Evolutionary conservation across 116 monocot genomes (phyloP).

Genomic region (Phalaenopsis hybrid): DNA sequence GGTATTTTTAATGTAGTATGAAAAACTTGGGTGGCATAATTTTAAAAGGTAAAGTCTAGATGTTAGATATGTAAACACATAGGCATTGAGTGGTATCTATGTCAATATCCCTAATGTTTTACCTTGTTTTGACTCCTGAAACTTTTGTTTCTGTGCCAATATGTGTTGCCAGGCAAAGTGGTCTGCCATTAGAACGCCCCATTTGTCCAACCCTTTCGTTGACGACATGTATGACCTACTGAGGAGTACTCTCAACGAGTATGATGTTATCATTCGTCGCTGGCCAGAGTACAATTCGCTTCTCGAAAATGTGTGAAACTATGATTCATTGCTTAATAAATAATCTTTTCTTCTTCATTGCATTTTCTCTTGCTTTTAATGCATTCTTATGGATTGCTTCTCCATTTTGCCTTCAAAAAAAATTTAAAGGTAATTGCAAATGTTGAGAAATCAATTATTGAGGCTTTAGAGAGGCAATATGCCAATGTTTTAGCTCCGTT

Average conservation of each 20-base stretch:
- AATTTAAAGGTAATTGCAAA: constrained; percentile 48
- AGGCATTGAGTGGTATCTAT: too few relatives aligned
- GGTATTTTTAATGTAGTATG: too few relatives aligned
- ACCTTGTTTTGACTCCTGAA: background rate
- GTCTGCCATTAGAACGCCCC: constrained; percentile 73
- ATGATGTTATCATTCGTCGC: constrained; percentile 80
- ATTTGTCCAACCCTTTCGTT: constrained; percentile 84
- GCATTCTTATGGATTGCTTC: background rate
- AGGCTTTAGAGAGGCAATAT: constrained; percentile 53
- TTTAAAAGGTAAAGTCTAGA: too few relatives aligned
- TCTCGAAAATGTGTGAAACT: constrained; percentile 67
- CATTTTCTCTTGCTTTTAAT: background rate
- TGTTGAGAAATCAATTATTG: constrained; percentile 53
- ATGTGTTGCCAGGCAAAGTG: constrained; percentile 38
- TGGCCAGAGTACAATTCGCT: constrained; percentile 90
- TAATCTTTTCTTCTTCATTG: background rate
- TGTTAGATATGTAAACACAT: too few relatives aligned
- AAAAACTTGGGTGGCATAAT: too few relatives aligned
- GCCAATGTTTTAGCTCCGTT: constrained; percentile 47
- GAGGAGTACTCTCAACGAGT: constrained; percentile 67
- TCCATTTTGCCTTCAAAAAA: constrained; percentile 1
- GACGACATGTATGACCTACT: constrained; percentile 91
- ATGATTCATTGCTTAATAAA: background rate
- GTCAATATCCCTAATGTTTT: too few relatives aligned
- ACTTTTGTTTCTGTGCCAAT: background rate